Percentiles rank a stretch among this genome's conserved stretches.
phyloP scores from a whole-genome alignment of 2,329 filamentous ascomycete genomes.

The Blastomyces percursus region DNA sequence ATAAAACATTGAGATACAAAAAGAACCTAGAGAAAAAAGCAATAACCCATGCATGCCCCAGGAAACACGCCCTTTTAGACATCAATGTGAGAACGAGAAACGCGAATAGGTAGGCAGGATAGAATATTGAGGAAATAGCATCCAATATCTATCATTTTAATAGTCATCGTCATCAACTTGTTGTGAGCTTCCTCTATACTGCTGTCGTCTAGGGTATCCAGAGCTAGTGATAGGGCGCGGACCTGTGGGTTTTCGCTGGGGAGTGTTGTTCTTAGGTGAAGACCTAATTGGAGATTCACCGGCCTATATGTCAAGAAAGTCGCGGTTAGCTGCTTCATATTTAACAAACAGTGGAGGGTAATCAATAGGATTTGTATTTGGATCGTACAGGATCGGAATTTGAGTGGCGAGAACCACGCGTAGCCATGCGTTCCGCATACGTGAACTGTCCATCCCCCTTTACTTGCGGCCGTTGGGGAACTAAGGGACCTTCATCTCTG shows the following conservation, averaged over 20 bases:
- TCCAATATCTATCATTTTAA: constrained; percentile 12
- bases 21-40: not conserved
- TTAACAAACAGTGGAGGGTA: not conserved
- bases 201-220: constrained; percentile 17
- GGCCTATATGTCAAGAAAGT: constrained; percentile 10
- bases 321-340: not conserved
- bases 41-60: not conserved
- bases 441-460: constrained; percentile 26
- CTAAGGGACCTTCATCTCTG: constrained; percentile 47
- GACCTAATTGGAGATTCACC: constrained; percentile 21
- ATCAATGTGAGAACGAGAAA: not conserved
- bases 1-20: not conserved
- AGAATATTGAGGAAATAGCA: not conserved
- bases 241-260: constrained; percentile 38
- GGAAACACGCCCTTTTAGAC: not conserved
- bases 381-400: constrained; percentile 20
- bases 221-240: constrained; percentile 36
- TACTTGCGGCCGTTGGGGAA: constrained; percentile 41
- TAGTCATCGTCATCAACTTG: constrained; percentile 29
- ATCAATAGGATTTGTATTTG: not conserved
- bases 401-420: constrained; percentile 21
- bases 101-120: not conserved
- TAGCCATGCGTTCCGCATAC: constrained; percentile 33
- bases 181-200: constrained; percentile 25
- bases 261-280: constrained; percentile 22